Evolutionary conservation across 495 filamentous ascomycete genomes (phyloP).

Genomic region (Cairneyella variabilis): DNA sequence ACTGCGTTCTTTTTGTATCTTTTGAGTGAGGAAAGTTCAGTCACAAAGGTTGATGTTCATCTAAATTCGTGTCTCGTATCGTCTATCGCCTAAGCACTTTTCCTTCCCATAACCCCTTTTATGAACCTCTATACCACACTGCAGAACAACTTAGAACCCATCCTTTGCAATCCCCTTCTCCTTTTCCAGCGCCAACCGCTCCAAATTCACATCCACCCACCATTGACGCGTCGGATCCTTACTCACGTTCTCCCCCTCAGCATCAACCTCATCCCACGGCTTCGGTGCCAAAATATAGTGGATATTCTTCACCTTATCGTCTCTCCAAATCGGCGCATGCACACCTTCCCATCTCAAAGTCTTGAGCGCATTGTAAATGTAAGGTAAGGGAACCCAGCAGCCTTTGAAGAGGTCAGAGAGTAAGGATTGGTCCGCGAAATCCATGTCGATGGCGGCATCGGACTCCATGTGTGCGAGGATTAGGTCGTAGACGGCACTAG

Average conservation of each 20-base stretch:
- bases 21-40: no score
- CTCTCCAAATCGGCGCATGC: constrained; percentile 70
- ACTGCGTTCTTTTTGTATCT: no score
- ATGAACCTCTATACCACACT: no score
- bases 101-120: no score
- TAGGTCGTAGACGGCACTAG: constrained; percentile 44
- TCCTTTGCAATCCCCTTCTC: constrained; percentile 22
- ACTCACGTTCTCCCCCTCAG: constrained; percentile 32
- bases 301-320: constrained; percentile 71
- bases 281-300: constrained; percentile 80
- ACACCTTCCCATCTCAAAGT: constrained; percentile 65
- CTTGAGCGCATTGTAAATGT: constrained; percentile 81
- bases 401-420: constrained; percentile 61
- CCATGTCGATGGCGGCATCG: constrained; percentile 45
- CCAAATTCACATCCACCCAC: constrained; percentile 59
- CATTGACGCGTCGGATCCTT: constrained; percentile 56
- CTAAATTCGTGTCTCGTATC: no score
- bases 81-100: no score
- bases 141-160: constrained; percentile 25
- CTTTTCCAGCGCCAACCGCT: constrained; percentile 36
- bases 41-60: no score
- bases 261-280: constrained; percentile 67
- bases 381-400: constrained; percentile 71
- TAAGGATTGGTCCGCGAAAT: constrained; percentile 75
- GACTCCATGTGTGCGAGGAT: constrained; percentile 49